Conservation (phyloP, 345 rosid species). For the Acer saccharum region DNA sequence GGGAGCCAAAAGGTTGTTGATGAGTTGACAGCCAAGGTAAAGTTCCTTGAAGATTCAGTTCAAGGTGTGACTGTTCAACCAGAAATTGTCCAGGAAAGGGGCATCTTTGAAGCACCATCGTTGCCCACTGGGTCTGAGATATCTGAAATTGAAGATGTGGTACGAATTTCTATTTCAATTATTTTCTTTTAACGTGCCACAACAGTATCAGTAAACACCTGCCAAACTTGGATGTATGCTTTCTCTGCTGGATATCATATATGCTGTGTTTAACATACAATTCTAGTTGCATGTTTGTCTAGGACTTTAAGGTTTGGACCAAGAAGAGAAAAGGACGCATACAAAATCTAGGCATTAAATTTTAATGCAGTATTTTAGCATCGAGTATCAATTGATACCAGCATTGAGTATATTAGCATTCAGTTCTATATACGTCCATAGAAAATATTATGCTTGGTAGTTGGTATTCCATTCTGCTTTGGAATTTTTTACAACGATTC, state of each 20-base stretch:
- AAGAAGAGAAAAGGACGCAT: neutral
- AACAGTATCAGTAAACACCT: neutral
- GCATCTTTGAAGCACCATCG: constrained; percentile 67
- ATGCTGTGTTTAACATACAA: neutral
- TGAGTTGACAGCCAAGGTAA: constrained; percentile 59
- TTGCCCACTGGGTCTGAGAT: constrained; percentile 70
- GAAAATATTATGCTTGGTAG: neutral
- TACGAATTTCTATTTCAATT: constrained; percentile 27
- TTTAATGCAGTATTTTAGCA: neutral
- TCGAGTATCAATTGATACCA: neutral
- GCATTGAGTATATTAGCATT: neutral
- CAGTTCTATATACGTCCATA: neutral
- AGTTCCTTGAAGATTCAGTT: constrained; percentile 61
- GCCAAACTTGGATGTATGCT: neutral
- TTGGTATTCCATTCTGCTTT: neutral
- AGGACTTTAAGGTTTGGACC: neutral
- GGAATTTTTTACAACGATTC: neutral
- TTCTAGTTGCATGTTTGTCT: neutral
- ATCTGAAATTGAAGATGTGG: constrained; percentile 86
- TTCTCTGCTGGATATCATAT: neutral
- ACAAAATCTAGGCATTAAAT: neutral
- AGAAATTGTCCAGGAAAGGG: constrained; percentile 68
- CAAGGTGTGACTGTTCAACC: constrained; percentile 48
- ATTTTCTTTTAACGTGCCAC: constrained; percentile 8
- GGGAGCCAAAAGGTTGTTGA: constrained; percentile 68